A percentile compares a stretch with the other conserved stretches of the same genome.
phyloP scores from a whole-genome alignment of 257 asterid genomes.

The Mentha longifolia region DNA sequence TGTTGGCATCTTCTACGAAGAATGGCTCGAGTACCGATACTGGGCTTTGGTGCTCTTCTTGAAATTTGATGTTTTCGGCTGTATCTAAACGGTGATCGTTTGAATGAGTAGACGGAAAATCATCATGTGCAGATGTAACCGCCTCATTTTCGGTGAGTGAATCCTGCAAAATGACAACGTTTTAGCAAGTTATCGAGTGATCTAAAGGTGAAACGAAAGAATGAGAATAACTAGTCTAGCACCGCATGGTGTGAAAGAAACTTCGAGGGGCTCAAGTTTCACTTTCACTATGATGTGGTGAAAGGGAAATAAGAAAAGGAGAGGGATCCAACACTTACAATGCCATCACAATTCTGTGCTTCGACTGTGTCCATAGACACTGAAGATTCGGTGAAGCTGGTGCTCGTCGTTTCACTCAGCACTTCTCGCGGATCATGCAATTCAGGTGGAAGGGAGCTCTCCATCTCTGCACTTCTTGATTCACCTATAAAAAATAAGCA shows the following conservation, averaged over 20 bases:
- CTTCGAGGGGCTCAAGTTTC: no score
- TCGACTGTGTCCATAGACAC: constrained; percentile 21
- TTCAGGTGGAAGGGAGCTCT: constrained; percentile 25
- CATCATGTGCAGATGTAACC: constrained; percentile 41
- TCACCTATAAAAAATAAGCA: constrained; percentile 45
- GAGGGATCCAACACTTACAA: constrained; percentile 27
- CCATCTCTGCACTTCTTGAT: constrained; percentile 24
- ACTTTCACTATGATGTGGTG: no score
- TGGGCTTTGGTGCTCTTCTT: constrained; percentile 79
- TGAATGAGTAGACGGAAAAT: constrained; percentile 44
- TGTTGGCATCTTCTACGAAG: constrained; percentile 53
- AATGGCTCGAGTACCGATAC: constrained; percentile 77
- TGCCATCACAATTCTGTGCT: constrained; percentile 35
- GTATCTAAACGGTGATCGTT: no score
- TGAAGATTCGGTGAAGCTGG: constrained; percentile 11
- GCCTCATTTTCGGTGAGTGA: constrained; percentile 50
- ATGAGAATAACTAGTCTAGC: no score
- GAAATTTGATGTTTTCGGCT: constrained; percentile 49
- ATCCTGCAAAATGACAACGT: constrained; percentile 37
- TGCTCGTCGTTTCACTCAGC: constrained; percentile 26
- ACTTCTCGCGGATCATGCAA: constrained; percentile 27
- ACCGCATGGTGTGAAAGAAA: no score
- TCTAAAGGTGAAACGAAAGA: neutral
- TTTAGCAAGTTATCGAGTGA: constrained; percentile 22
- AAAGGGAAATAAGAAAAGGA: neutral